Conservation (phyloP, 2,329 filamentous ascomycete species). For the Xylaria sp. region DNA sequence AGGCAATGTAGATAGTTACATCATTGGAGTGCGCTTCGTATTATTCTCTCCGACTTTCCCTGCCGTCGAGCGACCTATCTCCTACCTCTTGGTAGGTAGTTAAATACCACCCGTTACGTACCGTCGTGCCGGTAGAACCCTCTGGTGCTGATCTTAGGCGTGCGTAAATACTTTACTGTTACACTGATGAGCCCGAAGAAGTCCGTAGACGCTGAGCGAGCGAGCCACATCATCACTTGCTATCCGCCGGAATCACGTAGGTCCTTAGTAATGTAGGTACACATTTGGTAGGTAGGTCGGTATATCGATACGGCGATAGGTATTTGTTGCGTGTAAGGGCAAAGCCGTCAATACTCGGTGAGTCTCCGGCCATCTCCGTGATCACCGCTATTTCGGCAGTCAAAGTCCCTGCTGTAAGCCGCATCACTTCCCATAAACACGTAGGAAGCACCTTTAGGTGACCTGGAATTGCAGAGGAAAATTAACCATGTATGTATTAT, state of each 20-base stretch:
- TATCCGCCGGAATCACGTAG: slow-evolving; percentile 5
- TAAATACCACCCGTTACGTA: no score
- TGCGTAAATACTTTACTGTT: neutral
- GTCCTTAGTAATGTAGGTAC: no score
- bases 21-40: slow-evolving; percentile 19
- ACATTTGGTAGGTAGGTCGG: no score
- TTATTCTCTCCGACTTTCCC: slow-evolving; percentile 8
- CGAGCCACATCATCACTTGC: slow-evolving; percentile 26
- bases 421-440: neutral
- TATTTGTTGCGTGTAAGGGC: slow-evolving; percentile 1
- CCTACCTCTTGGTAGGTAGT: no score
- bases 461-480: no score
- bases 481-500: no score
- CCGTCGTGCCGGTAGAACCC: neutral
- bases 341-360: slow-evolving; percentile 14
- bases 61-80: no score
- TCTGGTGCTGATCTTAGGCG: no score
- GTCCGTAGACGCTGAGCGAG: slow-evolving; percentile 3
- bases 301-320: neutral
- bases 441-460: neutral
- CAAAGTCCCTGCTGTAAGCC: neutral
- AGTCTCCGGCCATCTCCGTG: slow-evolving; percentile 19
- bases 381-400: neutral
- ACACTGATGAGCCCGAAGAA: neutral
- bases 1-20: slow-evolving; percentile 4